A percentile compares a stretch with the other conserved stretches of the same genome.
phyloP scores from a whole-genome alignment of 306 rosid genomes.

The Quercus suber region DNA sequence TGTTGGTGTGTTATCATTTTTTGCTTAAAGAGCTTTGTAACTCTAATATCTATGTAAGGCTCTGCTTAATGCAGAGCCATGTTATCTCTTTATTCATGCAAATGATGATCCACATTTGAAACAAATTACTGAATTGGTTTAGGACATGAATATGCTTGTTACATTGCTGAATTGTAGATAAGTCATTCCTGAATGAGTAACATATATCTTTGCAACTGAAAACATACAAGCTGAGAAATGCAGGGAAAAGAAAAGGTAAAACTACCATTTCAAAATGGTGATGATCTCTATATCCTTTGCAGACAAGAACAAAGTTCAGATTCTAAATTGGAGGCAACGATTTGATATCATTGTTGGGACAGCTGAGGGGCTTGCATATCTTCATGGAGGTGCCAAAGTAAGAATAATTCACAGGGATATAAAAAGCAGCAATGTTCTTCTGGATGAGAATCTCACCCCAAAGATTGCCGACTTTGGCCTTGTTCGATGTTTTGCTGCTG shows the following conservation, averaged over 20 bases:
- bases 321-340: constrained; percentile 72
- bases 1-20: too few species aligned
- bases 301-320: constrained; percentile 60
- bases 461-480: constrained; percentile 92
- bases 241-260: not conserved
- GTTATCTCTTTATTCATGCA: not conserved
- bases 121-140: not conserved
- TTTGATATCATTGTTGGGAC: constrained; percentile 59
- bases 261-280: not conserved
- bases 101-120: not conserved
- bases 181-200: not conserved
- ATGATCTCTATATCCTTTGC: constrained; percentile 21
- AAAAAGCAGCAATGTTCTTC: constrained; percentile 83
- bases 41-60: too few species aligned
- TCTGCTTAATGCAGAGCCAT: too few species aligned
- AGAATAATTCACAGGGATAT: constrained; percentile 92
- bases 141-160: not conserved
- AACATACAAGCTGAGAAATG: constrained; percentile 1
- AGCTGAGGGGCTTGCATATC: constrained; percentile 89
- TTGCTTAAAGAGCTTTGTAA: too few species aligned
- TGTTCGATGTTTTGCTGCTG: constrained; percentile 72
- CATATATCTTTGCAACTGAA: not conserved
- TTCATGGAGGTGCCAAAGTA: constrained; percentile 59
- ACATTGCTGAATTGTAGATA: not conserved
- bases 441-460: constrained; percentile 69